Evolutionary conservation across 75 land plant species (phyloP).

Genomic region (Cunninghamia lanceolata): DNA sequence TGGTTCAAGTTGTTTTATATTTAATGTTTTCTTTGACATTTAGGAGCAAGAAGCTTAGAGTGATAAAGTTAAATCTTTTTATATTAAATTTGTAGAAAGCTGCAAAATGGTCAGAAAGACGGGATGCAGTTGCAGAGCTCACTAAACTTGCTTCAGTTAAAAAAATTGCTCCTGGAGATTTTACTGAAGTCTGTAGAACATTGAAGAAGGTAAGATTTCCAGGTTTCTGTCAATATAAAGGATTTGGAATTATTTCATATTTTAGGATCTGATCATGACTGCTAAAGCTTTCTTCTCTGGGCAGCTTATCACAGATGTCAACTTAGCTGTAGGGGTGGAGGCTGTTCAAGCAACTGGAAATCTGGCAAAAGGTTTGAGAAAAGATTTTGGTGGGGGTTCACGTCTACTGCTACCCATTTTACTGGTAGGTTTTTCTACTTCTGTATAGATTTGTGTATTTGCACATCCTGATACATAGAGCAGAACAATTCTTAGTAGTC

Average conservation of each 20-base stretch:
- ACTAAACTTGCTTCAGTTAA: slow-evolving; percentile 52
- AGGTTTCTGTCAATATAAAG: not conserved
- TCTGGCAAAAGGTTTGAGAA: slow-evolving; percentile 47
- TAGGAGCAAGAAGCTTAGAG: not conserved
- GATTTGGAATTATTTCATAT: not conserved
- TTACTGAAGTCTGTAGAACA: slow-evolving; percentile 38
- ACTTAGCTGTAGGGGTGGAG: slow-evolving; percentile 49
- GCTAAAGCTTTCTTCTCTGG: not conserved
- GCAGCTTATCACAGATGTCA: slow-evolving; percentile 57
- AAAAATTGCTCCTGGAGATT: slow-evolving; percentile 43
- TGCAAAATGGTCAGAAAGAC: slow-evolving; percentile 54
- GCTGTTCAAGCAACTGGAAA: slow-evolving; percentile 56
- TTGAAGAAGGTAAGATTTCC: slow-evolving; percentile 34
- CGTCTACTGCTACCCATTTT: slow-evolving; percentile 40
- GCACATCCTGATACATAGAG: not conserved
- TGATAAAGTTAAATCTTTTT: not conserved
- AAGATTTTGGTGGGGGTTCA: slow-evolving; percentile 39
- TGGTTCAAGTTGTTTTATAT: not conserved
- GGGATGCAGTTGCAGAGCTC: slow-evolving; percentile 58
- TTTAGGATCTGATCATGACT: not conserved
- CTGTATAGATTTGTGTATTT: not conserved
- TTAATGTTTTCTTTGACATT: not conserved
- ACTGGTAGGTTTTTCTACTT: slow-evolving; percentile 23
- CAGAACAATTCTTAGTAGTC: not conserved
- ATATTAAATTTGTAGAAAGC: slow-evolving; percentile 36